Conservation (phyloP, 2,329 filamentous ascomycete genomes). For the Aureobasidium vineae region DNA sequence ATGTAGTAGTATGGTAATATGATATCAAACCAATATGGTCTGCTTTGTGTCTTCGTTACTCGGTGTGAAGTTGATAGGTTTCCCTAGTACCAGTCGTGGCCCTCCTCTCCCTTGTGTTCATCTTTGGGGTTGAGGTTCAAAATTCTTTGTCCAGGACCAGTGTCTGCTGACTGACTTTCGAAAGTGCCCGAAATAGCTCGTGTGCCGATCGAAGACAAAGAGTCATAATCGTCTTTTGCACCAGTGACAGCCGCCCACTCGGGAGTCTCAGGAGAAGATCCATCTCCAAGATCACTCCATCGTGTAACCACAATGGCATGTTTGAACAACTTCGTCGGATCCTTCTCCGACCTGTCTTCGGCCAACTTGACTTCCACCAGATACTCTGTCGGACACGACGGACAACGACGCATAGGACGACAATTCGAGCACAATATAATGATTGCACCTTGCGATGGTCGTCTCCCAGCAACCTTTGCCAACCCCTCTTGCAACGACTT, state of each 20-base stretch:
- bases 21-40: not conserved
- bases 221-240: constrained; percentile 49
- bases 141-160: constrained; percentile 55
- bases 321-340: constrained; percentile 52
- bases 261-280: constrained; percentile 49
- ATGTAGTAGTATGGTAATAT: not conserved
- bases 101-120: constrained; percentile 55
- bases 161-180: constrained; percentile 54
- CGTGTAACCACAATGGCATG: constrained; percentile 60
- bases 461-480: constrained; percentile 38
- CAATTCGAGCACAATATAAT: constrained; percentile 56
- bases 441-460: constrained; percentile 40
- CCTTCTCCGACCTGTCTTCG: constrained; percentile 50
- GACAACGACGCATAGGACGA: constrained; percentile 59
- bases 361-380: constrained; percentile 59
- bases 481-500: constrained; percentile 14
- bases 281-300: constrained; percentile 62
- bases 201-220: constrained; percentile 54
- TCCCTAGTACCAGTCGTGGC: constrained; percentile 58
- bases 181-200: constrained; percentile 60
- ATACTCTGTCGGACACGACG: constrained; percentile 62
- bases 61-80: not conserved
- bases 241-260: constrained; percentile 60
- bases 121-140: constrained; percentile 59
- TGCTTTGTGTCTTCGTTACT: not conserved